Base-by-base conservation (phyloP, 768 basidiomycete species). In the Termitomyces eurrhizus region DNA sequence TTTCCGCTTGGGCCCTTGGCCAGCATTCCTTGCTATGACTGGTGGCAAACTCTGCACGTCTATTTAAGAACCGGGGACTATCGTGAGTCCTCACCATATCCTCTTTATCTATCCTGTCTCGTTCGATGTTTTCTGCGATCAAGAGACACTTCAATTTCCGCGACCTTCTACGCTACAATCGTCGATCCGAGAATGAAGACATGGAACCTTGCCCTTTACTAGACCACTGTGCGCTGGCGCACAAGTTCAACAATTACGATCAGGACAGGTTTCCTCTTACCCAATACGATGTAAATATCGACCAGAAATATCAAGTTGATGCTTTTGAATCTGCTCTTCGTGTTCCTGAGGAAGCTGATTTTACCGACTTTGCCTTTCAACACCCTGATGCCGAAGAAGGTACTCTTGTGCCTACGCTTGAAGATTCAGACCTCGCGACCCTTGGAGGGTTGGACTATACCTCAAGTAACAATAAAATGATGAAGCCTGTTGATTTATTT, bases 1-100 rank as follows among this genome's bases (percentile, higher is more conserved):
- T 39, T 45, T 33, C 24, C n/a, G 60, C 62, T 64, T 60, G 21
- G 53, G 49, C 57, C 57, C 59, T 29, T 64, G 63, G 59, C 63
- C 60, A 57, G 33, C 5, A 26, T 11, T 35, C 18, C 41, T n/a
- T 33, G 21, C 41, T 44, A 18, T 39, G 14, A 26, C 18, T 33
- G 11, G 59, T 60, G 62, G 59, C 59, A 63, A 60, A 46, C n/a
- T 33, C 21, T 57, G 13, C 21, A 8, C 32, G 7, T 39, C 21
- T 56, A 60, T 63, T 46, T 60, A 63, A 63, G 56, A 53, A 29
- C 41, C 12, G n/a, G 16, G 26, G 21, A 52, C 46, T n/a, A 11
- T 52, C 41, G 62, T 60, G 29, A 52, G 54, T 49, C 51, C 39
- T 53, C 58, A 53, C 33, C 45, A 24, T 48, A 13, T 39, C 26